Evolutionary conservation across 179 eudicot species (phyloP).

Genomic region (Silene coronaria): DNA sequence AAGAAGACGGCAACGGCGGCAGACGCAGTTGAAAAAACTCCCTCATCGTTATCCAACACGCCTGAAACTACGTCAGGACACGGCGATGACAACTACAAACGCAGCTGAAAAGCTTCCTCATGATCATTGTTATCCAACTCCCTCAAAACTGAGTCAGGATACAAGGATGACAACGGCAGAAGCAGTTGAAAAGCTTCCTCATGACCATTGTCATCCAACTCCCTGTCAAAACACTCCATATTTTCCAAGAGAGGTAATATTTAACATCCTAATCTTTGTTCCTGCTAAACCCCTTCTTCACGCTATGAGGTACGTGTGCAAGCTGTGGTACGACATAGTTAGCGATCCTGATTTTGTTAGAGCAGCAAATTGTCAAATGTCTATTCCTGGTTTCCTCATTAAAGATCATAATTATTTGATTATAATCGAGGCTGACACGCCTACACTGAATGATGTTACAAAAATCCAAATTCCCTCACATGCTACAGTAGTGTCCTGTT

Average conservation of each 20-base stretch:
- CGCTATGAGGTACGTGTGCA: conserved; percentile 1
- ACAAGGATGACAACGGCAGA: too few species aligned
- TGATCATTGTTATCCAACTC: too few species aligned
- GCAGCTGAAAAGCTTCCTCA: too few species aligned
- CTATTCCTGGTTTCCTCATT: neutral
- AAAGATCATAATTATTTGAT: neutral
- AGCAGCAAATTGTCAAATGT: neutral
- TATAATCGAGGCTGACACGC: neutral
- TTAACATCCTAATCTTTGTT: neutral
- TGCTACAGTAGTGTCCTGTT: neutral
- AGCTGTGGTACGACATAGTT: neutral
- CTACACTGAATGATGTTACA: neutral
- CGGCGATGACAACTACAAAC: too few species aligned
- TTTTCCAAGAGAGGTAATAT: neutral
- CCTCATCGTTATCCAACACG: too few species aligned
- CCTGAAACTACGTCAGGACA: too few species aligned
- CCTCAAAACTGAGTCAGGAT: too few species aligned
- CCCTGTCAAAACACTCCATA: too few species aligned
- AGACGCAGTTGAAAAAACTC: too few species aligned
- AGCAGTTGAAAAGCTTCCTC: too few species aligned
- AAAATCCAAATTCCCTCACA: neutral
- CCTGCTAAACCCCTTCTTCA: neutral
- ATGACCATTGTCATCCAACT: too few species aligned
- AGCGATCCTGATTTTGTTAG: neutral
- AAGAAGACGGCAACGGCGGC: too few species aligned